Conservation (phyloP, 495 filamentous ascomycete species). For the Aspergillus sparsus region DNA sequence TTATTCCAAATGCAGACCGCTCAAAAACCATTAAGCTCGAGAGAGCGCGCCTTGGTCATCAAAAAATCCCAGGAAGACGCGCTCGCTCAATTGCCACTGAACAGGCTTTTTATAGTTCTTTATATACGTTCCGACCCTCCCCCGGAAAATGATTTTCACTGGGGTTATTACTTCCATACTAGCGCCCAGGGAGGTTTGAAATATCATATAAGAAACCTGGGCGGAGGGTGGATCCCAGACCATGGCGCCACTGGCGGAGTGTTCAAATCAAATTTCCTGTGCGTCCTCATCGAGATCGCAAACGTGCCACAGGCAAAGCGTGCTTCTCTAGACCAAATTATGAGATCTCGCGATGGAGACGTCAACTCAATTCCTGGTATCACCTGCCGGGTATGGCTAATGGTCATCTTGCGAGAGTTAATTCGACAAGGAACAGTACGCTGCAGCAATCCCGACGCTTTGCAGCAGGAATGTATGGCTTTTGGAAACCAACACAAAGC, state of each 20-base stretch:
- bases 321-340: slow-evolving; percentile 19
- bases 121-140: slow-evolving; percentile 18
- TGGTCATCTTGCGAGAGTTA: slow-evolving; percentile 21
- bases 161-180: slow-evolving; percentile 25
- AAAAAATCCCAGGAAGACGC: slow-evolving; percentile 10
- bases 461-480: slow-evolving; percentile 19
- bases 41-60: not conserved
- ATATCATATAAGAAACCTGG: slow-evolving; percentile 22
- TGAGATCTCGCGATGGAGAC: slow-evolving; percentile 21
- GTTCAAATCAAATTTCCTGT: slow-evolving; percentile 25
- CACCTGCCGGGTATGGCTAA: slow-evolving; percentile 26
- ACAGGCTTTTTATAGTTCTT: slow-evolving; percentile 16
- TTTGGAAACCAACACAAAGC: slow-evolving; percentile 18
- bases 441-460: slow-evolving; percentile 16
- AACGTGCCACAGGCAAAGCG: slow-evolving; percentile 5
- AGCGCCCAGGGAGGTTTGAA: slow-evolving; percentile 17
- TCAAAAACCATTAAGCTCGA: not conserved
- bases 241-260: slow-evolving; percentile 21
- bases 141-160: slow-evolving; percentile 23
- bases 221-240: slow-evolving; percentile 25
- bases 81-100: slow-evolving; percentile 3
- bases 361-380: slow-evolving; percentile 23
- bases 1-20: not conserved
- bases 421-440: slow-evolving; percentile 16
- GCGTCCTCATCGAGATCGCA: slow-evolving; percentile 19